Evolutionary conservation across 1,139 yeast species (phyloP).

Genomic region (Magnusiomyces magnusii): DNA sequence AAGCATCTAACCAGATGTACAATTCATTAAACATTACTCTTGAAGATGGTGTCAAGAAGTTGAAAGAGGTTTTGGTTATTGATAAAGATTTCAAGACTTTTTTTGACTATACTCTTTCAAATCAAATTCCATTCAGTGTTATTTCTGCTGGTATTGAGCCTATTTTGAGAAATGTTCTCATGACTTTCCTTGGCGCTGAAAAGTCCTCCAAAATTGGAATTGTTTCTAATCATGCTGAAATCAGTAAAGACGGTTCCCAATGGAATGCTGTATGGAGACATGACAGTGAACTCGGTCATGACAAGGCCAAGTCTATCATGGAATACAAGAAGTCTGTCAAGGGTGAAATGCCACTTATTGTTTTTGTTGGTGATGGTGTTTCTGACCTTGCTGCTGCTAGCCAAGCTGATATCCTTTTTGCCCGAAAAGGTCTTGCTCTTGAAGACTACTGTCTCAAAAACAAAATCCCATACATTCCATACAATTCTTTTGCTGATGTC

Average conservation of each 20-base stretch:
- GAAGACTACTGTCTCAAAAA: constrained; percentile 39
- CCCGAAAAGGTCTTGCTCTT: constrained; percentile 37
- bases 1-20: constrained; percentile 41
- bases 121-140: constrained; percentile 52
- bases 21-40: constrained; percentile 38
- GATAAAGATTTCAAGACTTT: constrained; percentile 55
- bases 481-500: constrained; percentile 37
- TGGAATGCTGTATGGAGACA: constrained; percentile 59
- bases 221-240: constrained; percentile 50
- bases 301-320: constrained; percentile 52
- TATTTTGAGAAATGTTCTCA: constrained; percentile 50
- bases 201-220: constrained; percentile 49
- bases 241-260: constrained; percentile 37
- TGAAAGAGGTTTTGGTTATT: constrained; percentile 45
- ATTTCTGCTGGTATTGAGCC: constrained; percentile 68
- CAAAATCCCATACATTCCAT: constrained; percentile 38
- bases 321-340: constrained; percentile 35
- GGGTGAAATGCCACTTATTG: constrained; percentile 30
- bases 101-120: constrained; percentile 45
- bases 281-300: constrained; percentile 58
- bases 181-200: constrained; percentile 50
- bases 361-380: constrained; percentile 41
- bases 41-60: constrained; percentile 48
- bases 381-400: constrained; percentile 42
- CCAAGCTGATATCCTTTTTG: constrained; percentile 40